Evolutionary conservation across 2,329 filamentous ascomycete species (phyloP), one percentile per base, ranked within the genome.

Genomic region (Colletotrichum sp.): DNA sequence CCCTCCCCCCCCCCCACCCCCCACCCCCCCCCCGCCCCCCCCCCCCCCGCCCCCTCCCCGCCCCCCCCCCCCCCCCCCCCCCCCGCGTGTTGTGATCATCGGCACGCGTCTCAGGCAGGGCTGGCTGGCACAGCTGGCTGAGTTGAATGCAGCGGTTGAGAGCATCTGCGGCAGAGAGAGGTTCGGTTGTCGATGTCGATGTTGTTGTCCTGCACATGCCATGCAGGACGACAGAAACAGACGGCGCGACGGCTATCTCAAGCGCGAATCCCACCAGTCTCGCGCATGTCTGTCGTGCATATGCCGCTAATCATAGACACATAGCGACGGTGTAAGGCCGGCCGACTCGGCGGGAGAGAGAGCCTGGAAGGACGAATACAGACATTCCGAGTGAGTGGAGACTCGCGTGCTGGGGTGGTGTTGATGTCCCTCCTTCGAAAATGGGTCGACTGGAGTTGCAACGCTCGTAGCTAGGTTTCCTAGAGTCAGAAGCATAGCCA

Each of bases 261-360:
- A 65, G 65, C 65, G 70, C 71, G 65, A 76, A 75, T 71, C 72
- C 75, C 61, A 76, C 66, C 72, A 77, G 71, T 75, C 69, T 70
- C 69, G 68, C 67, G 77, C 69, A 74, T 36, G 67, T 77, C 74
- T 78, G 76, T 77, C 77, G 76, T 78, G 77, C 77, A 78, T 78
- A 78, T 78, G 76, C 73, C 76, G 73, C 77, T 78, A 72, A 77
- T 57, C 32, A 61, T 66, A 44, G 59, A 70, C 57, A 75, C 44
- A 72, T 69, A 72, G 71, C 75, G 69, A 76, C 39, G 52, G 73
- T 67, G 76, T 59, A 65, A 68, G 52, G 64, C 63, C 69, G 44
- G 72, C 67, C 65, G 65, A 76, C 70, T 61, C 34, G 62, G 62
- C 66, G 62, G 32, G 71, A 77, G 30, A 67, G 71, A 77, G 30